Evolutionary conservation across 371 early-diverging fungal species (phyloP).

Genomic region (Mortierella sp.): DNA sequence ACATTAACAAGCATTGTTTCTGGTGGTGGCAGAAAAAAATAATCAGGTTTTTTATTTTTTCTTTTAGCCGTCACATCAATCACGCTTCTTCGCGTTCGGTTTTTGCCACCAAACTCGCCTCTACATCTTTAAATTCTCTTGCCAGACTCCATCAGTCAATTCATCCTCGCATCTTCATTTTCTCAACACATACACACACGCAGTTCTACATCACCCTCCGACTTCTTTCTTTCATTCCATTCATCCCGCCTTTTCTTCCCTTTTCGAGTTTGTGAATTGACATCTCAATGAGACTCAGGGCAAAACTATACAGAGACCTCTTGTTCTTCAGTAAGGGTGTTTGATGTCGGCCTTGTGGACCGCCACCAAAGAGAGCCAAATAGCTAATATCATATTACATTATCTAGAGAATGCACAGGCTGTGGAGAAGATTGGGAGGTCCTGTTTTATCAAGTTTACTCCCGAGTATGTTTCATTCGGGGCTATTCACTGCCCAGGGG

Average conservation of each 20-base stretch:
- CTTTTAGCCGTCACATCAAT: background rate
- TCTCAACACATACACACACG: background rate
- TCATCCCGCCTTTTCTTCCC: background rate
- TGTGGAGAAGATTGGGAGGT: constrained; percentile 50
- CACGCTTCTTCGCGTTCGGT: background rate
- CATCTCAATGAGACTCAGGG: constrained; percentile 40
- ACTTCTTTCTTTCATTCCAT: background rate
- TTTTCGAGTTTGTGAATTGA: background rate
- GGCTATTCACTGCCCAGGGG: constrained; percentile 33
- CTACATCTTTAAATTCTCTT: background rate
- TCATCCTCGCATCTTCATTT: background rate
- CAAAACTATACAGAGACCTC: constrained; percentile 36
- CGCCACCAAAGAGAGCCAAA: no score
- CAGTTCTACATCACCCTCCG: no score
- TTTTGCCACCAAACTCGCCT: constrained; percentile 11
- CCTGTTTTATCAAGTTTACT: constrained; percentile 47
- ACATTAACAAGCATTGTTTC: background rate
- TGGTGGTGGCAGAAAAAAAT: background rate
- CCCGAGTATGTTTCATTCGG: constrained; percentile 46
- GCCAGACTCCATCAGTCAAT: background rate
- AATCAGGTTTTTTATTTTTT: background rate
- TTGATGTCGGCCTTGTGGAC: no score
- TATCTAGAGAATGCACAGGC: constrained; percentile 47
- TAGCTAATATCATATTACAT: background rate
- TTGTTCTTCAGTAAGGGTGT: constrained; percentile 44